These are phyloP conservation scores for Penicillium decumbens DNA, from an alignment of 2,329 filamentous ascomycete species.

Conservation along the genomic window DNA sequence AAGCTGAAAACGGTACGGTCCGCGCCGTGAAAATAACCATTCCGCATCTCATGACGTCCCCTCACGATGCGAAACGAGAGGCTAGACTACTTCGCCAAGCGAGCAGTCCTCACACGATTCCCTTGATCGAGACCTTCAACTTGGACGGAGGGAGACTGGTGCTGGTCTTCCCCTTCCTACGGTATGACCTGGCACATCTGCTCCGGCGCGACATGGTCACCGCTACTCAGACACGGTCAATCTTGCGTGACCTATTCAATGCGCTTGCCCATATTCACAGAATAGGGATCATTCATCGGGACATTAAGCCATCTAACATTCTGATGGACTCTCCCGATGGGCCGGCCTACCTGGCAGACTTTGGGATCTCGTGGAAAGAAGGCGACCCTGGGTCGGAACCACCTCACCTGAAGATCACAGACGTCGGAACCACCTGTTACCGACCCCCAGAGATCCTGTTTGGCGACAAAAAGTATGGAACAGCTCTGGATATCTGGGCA, in stretches of 20 bases:
- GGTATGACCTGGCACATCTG: slow-evolving; percentile 65
- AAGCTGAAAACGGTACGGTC: slow-evolving; percentile 39
- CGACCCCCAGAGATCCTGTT: slow-evolving; percentile 87
- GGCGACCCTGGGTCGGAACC: slow-evolving; percentile 57
- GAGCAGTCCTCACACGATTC: slow-evolving; percentile 57
- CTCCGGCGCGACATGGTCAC: slow-evolving; percentile 49
- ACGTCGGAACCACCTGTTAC: slow-evolving; percentile 90
- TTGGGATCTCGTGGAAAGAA: slow-evolving; percentile 84
- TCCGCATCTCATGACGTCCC: slow-evolving; percentile 65
- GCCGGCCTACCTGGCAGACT: slow-evolving; percentile 78
- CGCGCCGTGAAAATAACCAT: slow-evolving; percentile 83
- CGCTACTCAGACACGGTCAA: slow-evolving; percentile 39
- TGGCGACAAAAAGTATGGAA: slow-evolving; percentile 67
- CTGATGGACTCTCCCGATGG: slow-evolving; percentile 64
- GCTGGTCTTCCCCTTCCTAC: slow-evolving; percentile 80
- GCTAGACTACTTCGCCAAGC: slow-evolving; percentile 65
- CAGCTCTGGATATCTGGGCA: slow-evolving; percentile 81
- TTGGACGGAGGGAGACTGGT: slow-evolving; percentile 68
- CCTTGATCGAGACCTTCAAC: slow-evolving; percentile 66
- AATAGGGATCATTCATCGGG: slow-evolving; percentile 79
- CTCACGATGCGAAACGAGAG: slow-evolving; percentile 79
- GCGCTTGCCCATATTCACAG: slow-evolving; percentile 69
- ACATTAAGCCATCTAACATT: slow-evolving; percentile 89
- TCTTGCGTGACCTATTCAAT: slow-evolving; percentile 64
- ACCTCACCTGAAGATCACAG: slow-evolving; percentile 68